phyloP scores from a whole-genome alignment of 352 stramenopile genomes.

The Pythium aphanidermatum region DNA sequence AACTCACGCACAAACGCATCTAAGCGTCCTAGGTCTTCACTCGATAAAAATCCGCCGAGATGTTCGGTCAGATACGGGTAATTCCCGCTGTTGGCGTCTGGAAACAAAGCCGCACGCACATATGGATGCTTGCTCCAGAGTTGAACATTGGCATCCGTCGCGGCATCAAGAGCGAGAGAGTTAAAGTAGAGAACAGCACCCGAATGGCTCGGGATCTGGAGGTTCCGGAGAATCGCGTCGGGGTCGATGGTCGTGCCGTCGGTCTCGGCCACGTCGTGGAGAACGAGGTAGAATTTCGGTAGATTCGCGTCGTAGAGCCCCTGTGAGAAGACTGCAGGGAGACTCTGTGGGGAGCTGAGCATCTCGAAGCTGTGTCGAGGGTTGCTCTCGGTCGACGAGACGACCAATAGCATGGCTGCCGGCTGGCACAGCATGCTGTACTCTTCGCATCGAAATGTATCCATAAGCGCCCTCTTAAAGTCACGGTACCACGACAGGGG shows the following conservation, averaged over 20 bases:
- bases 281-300: slow-evolving; percentile 84
- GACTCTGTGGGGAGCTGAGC: slow-evolving; percentile 34
- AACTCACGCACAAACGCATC: slow-evolving; percentile 75
- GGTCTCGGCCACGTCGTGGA: slow-evolving; percentile 82
- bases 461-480: slow-evolving; percentile 74
- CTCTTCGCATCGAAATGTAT: slow-evolving; percentile 81
- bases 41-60: slow-evolving; percentile 46
- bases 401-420: slow-evolving; percentile 64
- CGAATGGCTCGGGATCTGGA: slow-evolving; percentile 43
- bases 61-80: slow-evolving; percentile 24
- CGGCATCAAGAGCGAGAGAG: slow-evolving; percentile 33
- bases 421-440: slow-evolving; percentile 71
- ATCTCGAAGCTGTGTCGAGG: slow-evolving; percentile 71
- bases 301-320: slow-evolving; percentile 76
- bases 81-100: slow-evolving; percentile 22
- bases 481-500: slow-evolving; percentile 75
- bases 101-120: slow-evolving; percentile 50
- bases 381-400: slow-evolving; percentile 80
- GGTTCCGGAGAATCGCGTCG: slow-evolving; percentile 63
- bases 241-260: slow-evolving; percentile 74
- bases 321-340: slow-evolving; percentile 59
- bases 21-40: slow-evolving; percentile 58
- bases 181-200: slow-evolving; percentile 67
- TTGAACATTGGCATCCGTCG: slow-evolving; percentile 20
- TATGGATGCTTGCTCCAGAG: slow-evolving; percentile 56